Conservation (phyloP, 164 flowering plant genomes). For the Chloranthus sessilifolius region DNA sequence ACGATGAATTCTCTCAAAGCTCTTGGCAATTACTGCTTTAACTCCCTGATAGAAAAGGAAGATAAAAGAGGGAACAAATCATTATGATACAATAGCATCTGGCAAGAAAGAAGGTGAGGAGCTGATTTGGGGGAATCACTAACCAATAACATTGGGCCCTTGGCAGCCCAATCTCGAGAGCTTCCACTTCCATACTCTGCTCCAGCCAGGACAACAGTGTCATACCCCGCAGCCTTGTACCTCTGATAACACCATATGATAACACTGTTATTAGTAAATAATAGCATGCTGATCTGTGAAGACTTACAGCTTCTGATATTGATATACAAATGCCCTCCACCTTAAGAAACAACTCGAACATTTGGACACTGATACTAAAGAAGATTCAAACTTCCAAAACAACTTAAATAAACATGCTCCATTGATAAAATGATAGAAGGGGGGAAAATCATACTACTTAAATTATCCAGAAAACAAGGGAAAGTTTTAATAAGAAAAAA, state of each 20-base stretch:
- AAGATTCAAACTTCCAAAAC: too few species aligned
- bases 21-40: conserved; percentile 43
- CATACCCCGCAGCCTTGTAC: conserved; percentile 57
- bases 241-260: conserved; percentile 30
- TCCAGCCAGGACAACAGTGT: conserved; percentile 63
- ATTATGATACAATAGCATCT: not conserved
- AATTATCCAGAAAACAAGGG: too few species aligned
- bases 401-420: too few species aligned
- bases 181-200: conserved; percentile 86
- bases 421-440: too few species aligned
- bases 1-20: conserved; percentile 44
- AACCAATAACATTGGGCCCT: conserved; percentile 74
- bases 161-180: conserved; percentile 85
- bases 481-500: too few species aligned
- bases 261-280: not conserved
- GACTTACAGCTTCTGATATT: not conserved
- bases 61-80: not conserved
- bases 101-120: not conserved
- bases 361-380: too few species aligned
- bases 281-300: not conserved
- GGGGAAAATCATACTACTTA: too few species aligned
- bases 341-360: too few species aligned
- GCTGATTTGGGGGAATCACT: too few species aligned
- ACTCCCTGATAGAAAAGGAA: conserved; percentile 26
- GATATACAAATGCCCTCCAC: too few species aligned